Base-by-base conservation (phyloP, 1,139 yeast genomes). In the Kodamaea arcana region DNA sequence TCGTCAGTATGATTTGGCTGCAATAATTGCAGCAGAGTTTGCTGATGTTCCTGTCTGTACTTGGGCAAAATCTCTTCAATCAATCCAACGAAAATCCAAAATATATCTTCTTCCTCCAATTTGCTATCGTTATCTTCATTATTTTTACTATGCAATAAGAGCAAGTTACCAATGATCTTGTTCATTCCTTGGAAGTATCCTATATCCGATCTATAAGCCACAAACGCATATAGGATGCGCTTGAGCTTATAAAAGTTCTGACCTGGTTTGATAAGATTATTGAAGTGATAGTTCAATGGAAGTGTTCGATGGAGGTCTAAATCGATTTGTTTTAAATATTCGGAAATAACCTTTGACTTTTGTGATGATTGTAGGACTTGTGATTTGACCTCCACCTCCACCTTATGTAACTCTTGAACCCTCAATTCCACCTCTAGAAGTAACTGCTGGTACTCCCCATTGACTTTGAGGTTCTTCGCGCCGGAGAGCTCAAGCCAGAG, bases 171-270 rank as follows among this genome's bases (percentile, higher is more conserved):
- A 4, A 74, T 72, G 18, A 78, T 71, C 45, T 76, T 71, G 46
- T 78, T 78, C 83, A 78, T 76, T 0, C 83, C 83, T 47, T 78
- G 83, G 36, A 78, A 73, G 46, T 78, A 78, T 0, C 83, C 83
- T 29, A 76, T 62, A 1, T 60, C 62, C 0, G 76, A 71, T 38
- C 67, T 65, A 42, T 71, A 66, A 6, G 69, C 60, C n/a, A 72
- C 69, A 47, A 71, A 77, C 0, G 82, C 81, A 31, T 71, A 65
- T 29, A 78, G 55, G 2, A 78, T 69, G 11, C 75, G 57, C 30
- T 74, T 62, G 24, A 78, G 51, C 38, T 71, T 72, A 32, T 56
- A 60, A 27, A 69, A 69, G 15, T 78, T 78, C 0, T 80, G 78
- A 0, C 83, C 82, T 9, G 75, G 72, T 28, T 72, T 71, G 7